A percentile compares a stretch with the other conserved stretches of the same genome.
These are phyloP conservation scores for Trichosporon asahii DNA, from an alignment of 1,284 basidiomycete genomes.

Conservation along the genomic window DNA sequence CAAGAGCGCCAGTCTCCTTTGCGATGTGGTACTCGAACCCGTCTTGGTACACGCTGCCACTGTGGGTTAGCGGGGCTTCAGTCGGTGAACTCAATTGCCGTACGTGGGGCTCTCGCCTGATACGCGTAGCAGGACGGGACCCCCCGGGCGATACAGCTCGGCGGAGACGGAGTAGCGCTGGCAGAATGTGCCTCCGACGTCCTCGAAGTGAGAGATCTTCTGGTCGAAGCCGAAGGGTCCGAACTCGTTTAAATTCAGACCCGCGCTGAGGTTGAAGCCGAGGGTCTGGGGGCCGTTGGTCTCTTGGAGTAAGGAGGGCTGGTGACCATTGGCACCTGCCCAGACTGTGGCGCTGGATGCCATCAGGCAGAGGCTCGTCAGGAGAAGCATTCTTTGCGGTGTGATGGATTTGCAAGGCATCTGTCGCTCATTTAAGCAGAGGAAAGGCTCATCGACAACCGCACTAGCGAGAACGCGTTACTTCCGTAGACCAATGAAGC, in stretches of 20 bases:
- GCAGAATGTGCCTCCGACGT: constrained; percentile 49
- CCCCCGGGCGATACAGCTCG: constrained; percentile 69
- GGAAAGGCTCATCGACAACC: too few species aligned
- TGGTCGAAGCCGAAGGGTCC: constrained; percentile 66
- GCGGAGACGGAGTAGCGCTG: constrained; percentile 77
- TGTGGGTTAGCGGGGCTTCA: constrained; percentile 64
- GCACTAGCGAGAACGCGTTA: too few species aligned
- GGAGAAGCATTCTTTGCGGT: too few species aligned
- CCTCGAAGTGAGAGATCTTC: constrained; percentile 67
- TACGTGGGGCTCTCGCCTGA: constrained; percentile 64
- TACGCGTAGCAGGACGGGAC: constrained; percentile 75
- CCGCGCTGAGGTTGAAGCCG: neutral
- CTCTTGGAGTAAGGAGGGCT: too few species aligned
- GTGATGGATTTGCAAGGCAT: too few species aligned
- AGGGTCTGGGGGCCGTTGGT: too few species aligned
- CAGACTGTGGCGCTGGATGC: too few species aligned
- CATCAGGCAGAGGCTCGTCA: too few species aligned
- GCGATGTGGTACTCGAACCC: constrained; percentile 37
- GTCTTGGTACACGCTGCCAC: constrained; percentile 65
- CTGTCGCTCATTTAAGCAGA: too few species aligned
- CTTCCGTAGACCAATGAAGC: too few species aligned
- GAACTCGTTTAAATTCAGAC: constrained; percentile 22
- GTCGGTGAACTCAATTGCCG: too few species aligned
- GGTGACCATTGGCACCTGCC: too few species aligned
- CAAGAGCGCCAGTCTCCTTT: constrained; percentile 73